phyloP scores from a whole-genome alignment of 257 asterid genomes.

The Eucommia ulmoides region DNA sequence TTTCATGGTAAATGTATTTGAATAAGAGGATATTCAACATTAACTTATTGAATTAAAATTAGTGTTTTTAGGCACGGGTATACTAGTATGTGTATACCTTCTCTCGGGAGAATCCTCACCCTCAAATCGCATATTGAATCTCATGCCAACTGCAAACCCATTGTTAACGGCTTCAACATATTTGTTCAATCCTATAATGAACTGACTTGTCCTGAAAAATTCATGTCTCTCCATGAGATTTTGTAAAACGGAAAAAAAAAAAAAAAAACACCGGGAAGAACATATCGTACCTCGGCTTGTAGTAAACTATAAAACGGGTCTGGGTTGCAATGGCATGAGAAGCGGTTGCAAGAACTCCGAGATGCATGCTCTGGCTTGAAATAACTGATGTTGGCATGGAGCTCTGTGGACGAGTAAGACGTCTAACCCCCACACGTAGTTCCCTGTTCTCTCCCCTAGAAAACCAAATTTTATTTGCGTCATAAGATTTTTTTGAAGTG shows the following conservation, averaged over 20 bases:
- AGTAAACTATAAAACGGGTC: slow-evolving; percentile 56
- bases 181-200: slow-evolving; percentile 63
- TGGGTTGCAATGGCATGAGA: slow-evolving; percentile 56
- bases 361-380: slow-evolving; percentile 81
- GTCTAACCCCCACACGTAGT: slow-evolving; percentile 64
- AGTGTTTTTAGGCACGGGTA: slow-evolving; percentile 2
- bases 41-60: too few relatives aligned
- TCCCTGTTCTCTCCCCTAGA: slow-evolving; percentile 58
- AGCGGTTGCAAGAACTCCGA: slow-evolving; percentile 83
- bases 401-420: slow-evolving; percentile 45
- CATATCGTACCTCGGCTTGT: slow-evolving; percentile 62
- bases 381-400: slow-evolving; percentile 72
- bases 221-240: too few relatives aligned
- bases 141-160: slow-evolving; percentile 58
- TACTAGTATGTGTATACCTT: slow-evolving; percentile 27
- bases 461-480: not conserved
- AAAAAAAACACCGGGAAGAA: not conserved
- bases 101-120: slow-evolving; percentile 76
- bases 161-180: slow-evolving; percentile 52
- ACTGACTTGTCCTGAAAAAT: slow-evolving; percentile 56
- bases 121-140: slow-evolving; percentile 73
- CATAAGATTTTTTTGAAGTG: not conserved
- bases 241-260: not conserved
- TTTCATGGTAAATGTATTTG: too few relatives aligned
- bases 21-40: too few relatives aligned